Percentiles rank a stretch among this genome's conserved stretches.
Conservation (phyloP, 2,329 filamentous ascomycete genomes). For the Ceratocystis albifundus region DNA sequence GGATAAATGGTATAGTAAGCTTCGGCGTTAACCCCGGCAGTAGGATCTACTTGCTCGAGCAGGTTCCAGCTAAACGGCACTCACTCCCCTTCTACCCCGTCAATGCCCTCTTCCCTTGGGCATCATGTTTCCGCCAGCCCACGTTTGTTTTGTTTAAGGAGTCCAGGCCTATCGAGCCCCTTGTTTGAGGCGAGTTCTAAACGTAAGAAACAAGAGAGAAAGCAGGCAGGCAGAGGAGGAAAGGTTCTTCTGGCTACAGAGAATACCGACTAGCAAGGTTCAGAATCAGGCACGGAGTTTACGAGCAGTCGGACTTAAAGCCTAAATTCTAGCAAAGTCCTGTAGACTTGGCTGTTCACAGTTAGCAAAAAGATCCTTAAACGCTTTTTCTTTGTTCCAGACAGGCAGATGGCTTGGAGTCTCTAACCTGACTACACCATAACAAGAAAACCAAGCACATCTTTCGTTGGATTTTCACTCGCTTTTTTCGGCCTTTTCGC, state of each 20-base stretch:
- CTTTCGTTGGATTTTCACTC: neutral
- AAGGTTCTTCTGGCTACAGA: neutral
- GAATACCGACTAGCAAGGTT: neutral
- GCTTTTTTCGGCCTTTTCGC: neutral
- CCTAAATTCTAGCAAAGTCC: neutral
- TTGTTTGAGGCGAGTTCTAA: neutral
- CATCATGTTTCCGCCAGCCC: neutral
- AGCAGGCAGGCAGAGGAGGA: neutral
- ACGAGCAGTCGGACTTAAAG: neutral
- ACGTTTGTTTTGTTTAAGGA: neutral
- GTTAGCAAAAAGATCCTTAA: neutral
- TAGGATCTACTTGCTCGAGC: conserved; percentile 5
- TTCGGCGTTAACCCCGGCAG: neutral
- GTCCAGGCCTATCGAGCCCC: neutral
- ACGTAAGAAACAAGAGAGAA: neutral
- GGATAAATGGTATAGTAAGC: neutral
- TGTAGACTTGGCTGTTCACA: neutral
- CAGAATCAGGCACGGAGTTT: neutral
- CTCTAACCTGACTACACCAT: neutral
- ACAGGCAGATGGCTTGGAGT: neutral
- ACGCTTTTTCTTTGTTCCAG: neutral
- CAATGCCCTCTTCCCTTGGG: neutral
- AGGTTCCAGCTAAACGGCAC: neutral
- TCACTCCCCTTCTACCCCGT: neutral
- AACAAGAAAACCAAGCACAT: neutral